A percentile compares a stretch with the other conserved stretches of the same genome.
Conservation (phyloP, 495 filamentous ascomycete species). For the Sporormia fimetaria region DNA sequence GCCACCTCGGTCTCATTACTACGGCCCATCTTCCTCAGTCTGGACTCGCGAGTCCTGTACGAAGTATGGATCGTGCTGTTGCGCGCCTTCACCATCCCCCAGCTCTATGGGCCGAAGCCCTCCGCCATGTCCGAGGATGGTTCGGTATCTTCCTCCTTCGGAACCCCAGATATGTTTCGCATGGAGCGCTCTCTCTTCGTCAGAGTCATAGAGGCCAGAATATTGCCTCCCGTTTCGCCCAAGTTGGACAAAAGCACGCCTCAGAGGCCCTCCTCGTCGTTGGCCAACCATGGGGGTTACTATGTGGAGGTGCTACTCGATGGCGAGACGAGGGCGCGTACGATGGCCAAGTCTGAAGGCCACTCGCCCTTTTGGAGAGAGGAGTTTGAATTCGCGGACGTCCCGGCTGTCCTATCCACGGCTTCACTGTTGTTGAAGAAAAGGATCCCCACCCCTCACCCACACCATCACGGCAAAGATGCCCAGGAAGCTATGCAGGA, state of each 20-base stretch:
- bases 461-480: constrained; percentile 9
- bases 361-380: constrained; percentile 90
- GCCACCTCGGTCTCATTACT: constrained; percentile 53
- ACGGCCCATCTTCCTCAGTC: constrained; percentile 67
- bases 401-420: constrained; percentile 68
- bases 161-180: constrained; percentile 49
- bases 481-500: constrained; percentile 16
- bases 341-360: constrained; percentile 68
- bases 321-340: constrained; percentile 76
- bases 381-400: constrained; percentile 74
- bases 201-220: constrained; percentile 50
- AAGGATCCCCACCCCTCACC: constrained; percentile 38
- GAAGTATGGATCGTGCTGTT: constrained; percentile 96
- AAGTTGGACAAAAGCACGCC: constrained; percentile 14
- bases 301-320: constrained; percentile 90
- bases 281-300: constrained; percentile 36
- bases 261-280: constrained; percentile 10
- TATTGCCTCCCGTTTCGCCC: constrained; percentile 33
- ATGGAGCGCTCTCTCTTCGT: constrained; percentile 51
- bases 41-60: constrained; percentile 79
- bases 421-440: constrained; percentile 75
- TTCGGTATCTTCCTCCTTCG: constrained; percentile 21
- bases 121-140: constrained; percentile 28
- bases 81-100: constrained; percentile 84
- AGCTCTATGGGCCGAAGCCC: constrained; percentile 61